A percentile compares a stretch with the other conserved stretches of the same genome.
Conservation (phyloP, 352 stramenopile genomes). For the Blastocystis sp. region DNA sequence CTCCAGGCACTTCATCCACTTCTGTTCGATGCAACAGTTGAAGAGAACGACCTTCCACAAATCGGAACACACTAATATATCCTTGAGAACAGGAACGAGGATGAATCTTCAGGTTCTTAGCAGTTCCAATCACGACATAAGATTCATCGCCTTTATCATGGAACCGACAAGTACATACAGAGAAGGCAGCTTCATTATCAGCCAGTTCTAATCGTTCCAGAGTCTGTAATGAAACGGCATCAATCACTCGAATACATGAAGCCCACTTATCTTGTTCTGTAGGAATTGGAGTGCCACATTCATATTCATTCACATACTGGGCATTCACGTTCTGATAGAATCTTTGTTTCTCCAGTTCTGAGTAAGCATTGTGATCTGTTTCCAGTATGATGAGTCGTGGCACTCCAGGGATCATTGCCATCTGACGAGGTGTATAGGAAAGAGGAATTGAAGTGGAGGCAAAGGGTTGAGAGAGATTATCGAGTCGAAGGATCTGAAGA, state of each 20-base stretch:
- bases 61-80: slow-evolving; percentile 82
- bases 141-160: slow-evolving; percentile 87
- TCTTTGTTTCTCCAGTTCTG: slow-evolving; percentile 77
- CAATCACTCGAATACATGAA: slow-evolving; percentile 90
- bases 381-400: slow-evolving; percentile 84
- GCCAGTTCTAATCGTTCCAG: slow-evolving; percentile 82
- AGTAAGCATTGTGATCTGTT: slow-evolving; percentile 90
- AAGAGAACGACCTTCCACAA: slow-evolving; percentile 78
- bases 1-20: slow-evolving; percentile 87
- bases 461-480: slow-evolving; percentile 86
- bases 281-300: slow-evolving; percentile 65
- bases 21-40: slow-evolving; percentile 90
- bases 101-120: slow-evolving; percentile 87
- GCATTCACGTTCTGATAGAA: background rate
- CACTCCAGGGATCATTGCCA: slow-evolving; percentile 78
- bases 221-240: slow-evolving; percentile 80
- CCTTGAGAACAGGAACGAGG: slow-evolving; percentile 69
- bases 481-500: slow-evolving; percentile 91
- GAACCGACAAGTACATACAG: slow-evolving; percentile 79
- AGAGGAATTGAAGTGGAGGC: slow-evolving; percentile 87
- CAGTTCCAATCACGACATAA: slow-evolving; percentile 90
- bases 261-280: slow-evolving; percentile 82
- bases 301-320: slow-evolving; percentile 67
- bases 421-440: slow-evolving; percentile 91
- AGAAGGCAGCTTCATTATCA: slow-evolving; percentile 85